Base-by-base conservation (phyloP, 2,329 filamentous ascomycete species). In the Parastagonospora nodorum region DNA sequence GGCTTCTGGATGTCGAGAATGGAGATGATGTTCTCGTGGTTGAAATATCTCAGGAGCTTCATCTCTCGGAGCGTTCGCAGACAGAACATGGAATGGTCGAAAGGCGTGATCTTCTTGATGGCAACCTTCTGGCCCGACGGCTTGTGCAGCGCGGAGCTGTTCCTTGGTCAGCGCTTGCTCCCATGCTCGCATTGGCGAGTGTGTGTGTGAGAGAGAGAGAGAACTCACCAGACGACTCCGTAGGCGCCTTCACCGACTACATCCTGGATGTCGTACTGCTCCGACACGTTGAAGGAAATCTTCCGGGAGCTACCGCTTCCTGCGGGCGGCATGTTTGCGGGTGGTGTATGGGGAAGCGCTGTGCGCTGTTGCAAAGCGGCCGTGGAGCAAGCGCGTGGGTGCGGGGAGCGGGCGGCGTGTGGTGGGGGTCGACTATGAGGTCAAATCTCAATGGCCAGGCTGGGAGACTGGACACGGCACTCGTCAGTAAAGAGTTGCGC, bases 21-120 rank as follows among this genome's bases (percentile, higher is more conserved):
- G 45, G 92, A 97, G 74, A 99, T 99, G 80, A 99, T 97, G 78
- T 99, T 99, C 79, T 99, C 94, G 74, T 99, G 94, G 79, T 97
- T 99, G 82, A 99, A 99, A 79, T 99, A 97, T 68, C 94, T 86
- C 69, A 99, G 81, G 50, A 99, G 83, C 84, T 99, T 99, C 94
- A 99, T 99, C 79, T 99, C 94, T 76, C 94, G 92, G 61, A 99
- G 82, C 1, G 94, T 99, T 74, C 94, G 84, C 68, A 99, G 80
- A 75, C 93, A 97, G 82, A 97, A 97, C 92, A 97, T 97, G 74
- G 92, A 96, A 75, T 97, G 94, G 71, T 99, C 94, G 77, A 99
- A 99, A 5, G 94, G 94, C 0, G 92, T 97, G 69, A 99, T 99
- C 84, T 99, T 99, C 84, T 99, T 99, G 82, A 99, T 99, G 55